A percentile compares a stretch with the other conserved stretches of the same genome.
Evolutionary conservation across 179 eudicot species (phyloP).

Genomic region (Spinacia oleracea): DNA sequence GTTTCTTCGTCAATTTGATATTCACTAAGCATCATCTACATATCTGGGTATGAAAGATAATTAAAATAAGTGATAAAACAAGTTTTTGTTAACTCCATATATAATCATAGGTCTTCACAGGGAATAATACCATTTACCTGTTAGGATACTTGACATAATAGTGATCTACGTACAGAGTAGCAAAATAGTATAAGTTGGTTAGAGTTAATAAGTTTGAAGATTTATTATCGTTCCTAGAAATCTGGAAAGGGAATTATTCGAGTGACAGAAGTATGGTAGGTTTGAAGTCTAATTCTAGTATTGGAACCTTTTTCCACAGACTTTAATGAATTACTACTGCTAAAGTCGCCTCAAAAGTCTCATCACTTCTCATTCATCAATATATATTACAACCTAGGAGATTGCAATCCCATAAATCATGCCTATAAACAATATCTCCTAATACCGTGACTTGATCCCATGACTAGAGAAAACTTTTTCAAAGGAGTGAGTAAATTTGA

Average conservation of each 20-base stretch:
- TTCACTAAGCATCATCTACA: background rate
- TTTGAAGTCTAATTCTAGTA: background rate
- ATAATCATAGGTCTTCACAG: background rate
- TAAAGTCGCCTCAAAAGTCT: too few species aligned
- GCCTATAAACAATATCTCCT: too few species aligned
- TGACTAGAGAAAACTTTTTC: background rate
- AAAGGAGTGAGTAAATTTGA: background rate
- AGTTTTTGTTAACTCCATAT: background rate
- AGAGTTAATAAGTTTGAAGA: too few species aligned
- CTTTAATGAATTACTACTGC: too few species aligned
- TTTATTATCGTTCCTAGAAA: background rate
- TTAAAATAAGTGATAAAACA: background rate
- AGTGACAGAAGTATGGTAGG: background rate
- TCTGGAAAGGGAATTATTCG: background rate
- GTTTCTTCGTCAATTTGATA: background rate
- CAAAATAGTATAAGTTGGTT: background rate
- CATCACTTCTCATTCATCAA: too few species aligned
- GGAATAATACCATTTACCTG: background rate
- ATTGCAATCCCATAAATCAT: too few species aligned
- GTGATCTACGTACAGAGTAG: too few species aligned
- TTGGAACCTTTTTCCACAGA: background rate
- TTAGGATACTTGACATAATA: background rate
- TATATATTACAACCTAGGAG: too few species aligned
- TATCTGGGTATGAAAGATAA: background rate
- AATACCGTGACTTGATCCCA: background rate